Evolutionary conservation across 177 flowering plant genomes (phyloP), one percentile per base, ranked within the genome.

Genomic region (Tripterygium wilfordii): DNA sequence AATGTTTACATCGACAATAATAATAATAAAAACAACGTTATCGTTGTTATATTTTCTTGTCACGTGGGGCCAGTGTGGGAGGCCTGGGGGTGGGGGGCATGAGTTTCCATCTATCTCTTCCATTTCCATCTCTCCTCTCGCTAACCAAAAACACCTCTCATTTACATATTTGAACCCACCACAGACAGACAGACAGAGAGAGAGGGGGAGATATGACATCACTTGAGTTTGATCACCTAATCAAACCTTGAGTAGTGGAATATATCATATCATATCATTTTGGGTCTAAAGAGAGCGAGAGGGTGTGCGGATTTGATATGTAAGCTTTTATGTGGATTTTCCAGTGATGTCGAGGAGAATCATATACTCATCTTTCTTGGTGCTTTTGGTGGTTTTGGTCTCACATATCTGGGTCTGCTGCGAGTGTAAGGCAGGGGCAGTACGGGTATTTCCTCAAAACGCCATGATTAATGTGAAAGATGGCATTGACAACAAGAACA

Each of bases 401-500:
- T 45, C 68, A 4, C 74, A 65, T 56, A 45, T 57, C 35, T 69
- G 67, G 67, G 58, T 67, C n/a, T 70, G 63, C 42, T 38, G 23
- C 24, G 54, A 56, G 19, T 56, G 64, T 51, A 40, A 47, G 24
- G 78, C 53, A 10, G 62, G 40, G 19, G 81, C 76, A 38, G 61
- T 65, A 33, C 54, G 78, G 62, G 16, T 51, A 10, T 41, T 51
- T 25, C 62, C 66, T 1, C 42, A 42, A 15, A 36, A 43, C 24
- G 17, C 16, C 7, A 9, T 23, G 48, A 24, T 39, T 19, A 51
- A 27, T 20, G 22, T 29, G 26, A 33, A 29, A 19, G 36, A 25
- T 14, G 15, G 8, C 18, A 15, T 4, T 16, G 37, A 30, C n/a
- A n/a, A n/a, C n/a, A n/a, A n/a, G n/a, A n/a, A n/a, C n/a, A n/a